Base-by-base conservation (phyloP, 768 basidiomycete species). In the Boletellus ananiceps region DNA sequence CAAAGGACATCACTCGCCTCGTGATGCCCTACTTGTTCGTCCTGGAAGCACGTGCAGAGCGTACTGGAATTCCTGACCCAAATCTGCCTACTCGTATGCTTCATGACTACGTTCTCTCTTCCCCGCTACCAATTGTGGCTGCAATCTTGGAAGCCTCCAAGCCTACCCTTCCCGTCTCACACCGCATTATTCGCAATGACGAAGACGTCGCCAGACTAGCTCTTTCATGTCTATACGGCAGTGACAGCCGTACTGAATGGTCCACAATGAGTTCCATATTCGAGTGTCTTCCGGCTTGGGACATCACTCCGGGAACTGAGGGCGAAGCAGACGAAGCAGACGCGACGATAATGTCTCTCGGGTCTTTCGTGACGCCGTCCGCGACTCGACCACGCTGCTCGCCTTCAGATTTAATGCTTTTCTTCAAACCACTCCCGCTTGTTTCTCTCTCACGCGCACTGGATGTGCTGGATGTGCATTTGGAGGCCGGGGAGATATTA, bases 281-380 rank as follows among this genome's bases (percentile, higher is more conserved):
- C 65, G 95, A 99, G 64, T 99, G 94, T 63, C 75, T 98, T 29
- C 95, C 95, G 0, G 95, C 86, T 3, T 96, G 94, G 91, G 84
- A 83, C 49, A 72, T 83, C 37, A 52, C 68, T 8, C 64, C 65
- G 36, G 76, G 75, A n/a, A 78, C 75, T 35, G 80, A 84, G 40
- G 75, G 77, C 36, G 78, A 88, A 50, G 80, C 75, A 42, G 91
- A 91, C 51, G 82, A 82, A 44, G 84, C 82, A n/a, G 84, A 93
- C 45, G 86, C 86, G 6, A 94, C 91, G 0, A 74, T 95, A 31
- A 65, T 78, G 15, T 91, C 91, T 7, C 80, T 97, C 21, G 88
- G 87, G 7, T 72, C 80, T 5, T 93, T 88, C 56, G 82, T 95
- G 9, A 72, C 79, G 6, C 93, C 92, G 0, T 83, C 86, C 3